phyloP scores from a whole-genome alignment of 106 monocot species.

The Dactylorhiza incarnata region DNA sequence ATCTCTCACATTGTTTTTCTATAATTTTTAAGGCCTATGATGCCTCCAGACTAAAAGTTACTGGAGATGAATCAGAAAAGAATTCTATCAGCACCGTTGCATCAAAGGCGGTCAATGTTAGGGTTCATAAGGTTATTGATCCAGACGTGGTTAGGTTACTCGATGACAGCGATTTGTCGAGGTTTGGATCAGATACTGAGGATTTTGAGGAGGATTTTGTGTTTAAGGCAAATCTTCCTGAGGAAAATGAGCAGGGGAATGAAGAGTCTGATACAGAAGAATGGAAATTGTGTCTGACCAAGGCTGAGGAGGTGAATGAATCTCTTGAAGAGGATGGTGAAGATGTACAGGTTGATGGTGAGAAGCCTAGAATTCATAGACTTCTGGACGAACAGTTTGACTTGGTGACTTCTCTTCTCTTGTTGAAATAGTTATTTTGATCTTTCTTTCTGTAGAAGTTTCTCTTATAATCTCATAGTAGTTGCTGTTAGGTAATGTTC shows the following conservation, averaged over 20 bases:
- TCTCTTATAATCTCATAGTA: background rate
- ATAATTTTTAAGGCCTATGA: slow-evolving; percentile 52
- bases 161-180: slow-evolving; percentile 61
- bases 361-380: slow-evolving; percentile 44
- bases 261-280: slow-evolving; percentile 8
- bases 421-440: background rate
- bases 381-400: slow-evolving; percentile 84
- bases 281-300: slow-evolving; percentile 1
- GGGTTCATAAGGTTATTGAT: slow-evolving; percentile 58
- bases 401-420: slow-evolving; percentile 33
- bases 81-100: slow-evolving; percentile 40
- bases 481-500: background rate
- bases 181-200: slow-evolving; percentile 81
- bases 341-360: slow-evolving; percentile 14
- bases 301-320: slow-evolving; percentile 8
- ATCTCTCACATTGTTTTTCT: background rate
- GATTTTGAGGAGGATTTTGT: slow-evolving; percentile 97
- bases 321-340: slow-evolving; percentile 4
- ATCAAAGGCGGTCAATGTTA: slow-evolving; percentile 38
- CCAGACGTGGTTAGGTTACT: slow-evolving; percentile 66
- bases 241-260: slow-evolving; percentile 21
- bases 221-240: slow-evolving; percentile 47
- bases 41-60: slow-evolving; percentile 49
- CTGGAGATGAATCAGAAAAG: slow-evolving; percentile 10
- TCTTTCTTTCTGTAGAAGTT: background rate